A percentile compares a stretch with the other conserved stretches of the same genome.
Conservation (phyloP, 192 early-diverging fungal species). For the Chytriomyces hyalinus region DNA sequence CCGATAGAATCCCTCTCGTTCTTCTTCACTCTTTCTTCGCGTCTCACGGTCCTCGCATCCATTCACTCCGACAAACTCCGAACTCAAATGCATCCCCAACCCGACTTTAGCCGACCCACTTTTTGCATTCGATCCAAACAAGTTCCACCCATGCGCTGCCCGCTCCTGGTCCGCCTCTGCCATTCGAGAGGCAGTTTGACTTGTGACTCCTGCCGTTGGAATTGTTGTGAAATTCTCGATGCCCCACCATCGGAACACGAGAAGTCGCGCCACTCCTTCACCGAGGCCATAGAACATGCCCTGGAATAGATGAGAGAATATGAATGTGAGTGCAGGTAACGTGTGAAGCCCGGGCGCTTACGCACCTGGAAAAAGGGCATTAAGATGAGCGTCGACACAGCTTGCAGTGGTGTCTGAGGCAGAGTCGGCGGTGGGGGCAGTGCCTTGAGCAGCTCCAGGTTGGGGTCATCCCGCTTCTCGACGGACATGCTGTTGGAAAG, state of each 20-base stretch:
- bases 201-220: constrained; percentile 27
- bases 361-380: constrained; percentile 38
- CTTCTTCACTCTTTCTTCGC: not conserved
- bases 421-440: constrained; percentile 27
- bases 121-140: too few relatives aligned
- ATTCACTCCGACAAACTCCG: not conserved
- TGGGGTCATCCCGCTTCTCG: not conserved
- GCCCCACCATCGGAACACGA: constrained; percentile 52
- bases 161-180: not conserved
- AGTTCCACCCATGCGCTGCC: too few relatives aligned
- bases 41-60: not conserved
- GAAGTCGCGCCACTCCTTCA: constrained; percentile 53
- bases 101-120: too few relatives aligned
- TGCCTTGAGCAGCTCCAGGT: constrained; percentile 3
- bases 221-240: constrained; percentile 40
- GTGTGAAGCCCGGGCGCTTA: not conserved
- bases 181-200: not conserved
- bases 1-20: not conserved
- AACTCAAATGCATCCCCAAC: too few relatives aligned
- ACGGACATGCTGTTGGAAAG: constrained; percentile 2
- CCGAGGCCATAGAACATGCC: constrained; percentile 62
- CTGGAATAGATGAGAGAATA: constrained; percentile 36
- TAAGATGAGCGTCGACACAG: constrained; percentile 21
- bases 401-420: constrained; percentile 21
- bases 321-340: not conserved